Conservation (phyloP, 768 basidiomycete species). For the Tulasnella sp. region DNA sequence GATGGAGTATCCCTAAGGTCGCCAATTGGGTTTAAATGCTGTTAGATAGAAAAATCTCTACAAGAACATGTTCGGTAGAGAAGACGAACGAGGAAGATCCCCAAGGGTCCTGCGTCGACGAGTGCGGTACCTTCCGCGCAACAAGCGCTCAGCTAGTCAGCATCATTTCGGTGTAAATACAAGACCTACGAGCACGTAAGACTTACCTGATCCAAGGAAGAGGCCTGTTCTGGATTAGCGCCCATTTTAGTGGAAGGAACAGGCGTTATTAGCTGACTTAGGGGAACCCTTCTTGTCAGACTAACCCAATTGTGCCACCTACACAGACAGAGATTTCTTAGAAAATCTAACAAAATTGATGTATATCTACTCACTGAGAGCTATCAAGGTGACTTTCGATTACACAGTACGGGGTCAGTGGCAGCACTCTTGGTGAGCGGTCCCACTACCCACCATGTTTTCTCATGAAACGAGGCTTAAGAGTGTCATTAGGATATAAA, state of each 20-base stretch:
- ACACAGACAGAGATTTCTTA: background rate
- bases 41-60: background rate
- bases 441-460: too few relatives aligned
- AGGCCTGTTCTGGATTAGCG: background rate
- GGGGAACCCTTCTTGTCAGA: background rate
- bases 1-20: background rate
- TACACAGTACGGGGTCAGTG: too few relatives aligned
- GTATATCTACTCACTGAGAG: background rate
- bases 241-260: background rate
- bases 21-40: background rate
- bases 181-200: background rate
- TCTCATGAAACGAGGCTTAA: too few relatives aligned
- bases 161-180: background rate
- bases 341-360: background rate
- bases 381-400: background rate
- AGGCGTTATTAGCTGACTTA: background rate
- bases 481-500: too few relatives aligned
- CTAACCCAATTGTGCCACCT: background rate
- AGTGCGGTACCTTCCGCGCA: conserved; percentile 1
- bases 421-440: too few relatives aligned
- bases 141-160: background rate
- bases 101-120: background rate
- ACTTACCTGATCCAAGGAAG: background rate
- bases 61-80: background rate
- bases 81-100: background rate